Base-by-base conservation (phyloP, 2,329 filamentous ascomycete genomes). In the Aspergillus texensis region DNA sequence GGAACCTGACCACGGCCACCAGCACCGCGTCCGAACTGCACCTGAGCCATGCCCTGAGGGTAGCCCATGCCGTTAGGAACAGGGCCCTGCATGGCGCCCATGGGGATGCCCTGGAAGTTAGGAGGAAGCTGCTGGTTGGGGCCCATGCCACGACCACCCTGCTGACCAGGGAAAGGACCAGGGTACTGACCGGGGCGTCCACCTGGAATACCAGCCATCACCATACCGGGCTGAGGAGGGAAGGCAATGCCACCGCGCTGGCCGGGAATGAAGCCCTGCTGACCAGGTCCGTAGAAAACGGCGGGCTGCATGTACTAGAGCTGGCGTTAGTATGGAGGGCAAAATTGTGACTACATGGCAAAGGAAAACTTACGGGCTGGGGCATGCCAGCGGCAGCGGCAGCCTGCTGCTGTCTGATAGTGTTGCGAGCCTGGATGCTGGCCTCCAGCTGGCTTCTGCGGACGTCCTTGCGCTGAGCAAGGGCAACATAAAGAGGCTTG, bases 401-500 rank as follows among this genome's bases (percentile, higher is more conserved):
- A 71, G 93, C 93, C 83, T 99, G 95, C 85, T 98, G 95, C 89
- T 98, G 95, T 77, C 95, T 91, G 78, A 97, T 89, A 81, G 97
- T 94, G 86, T 98, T 98, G 81, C 95, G 93, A 80, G 95, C 94
- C 85, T 98, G 95, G 81, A 99, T 99, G 82, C 93, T 97, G 75
- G 94, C 94, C 86, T 99, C 95, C 72, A 99, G 92, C 86, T 98
- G 95, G 85, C 89, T 97, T 89, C 97, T 97, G 82, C 95, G 94
- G 75, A 99, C 94, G 82, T 99, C 95, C 89, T 99, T 99, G 83
- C 95, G 94, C 87, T 99, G 95, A 69, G 95, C 95, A 70, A 99
- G 88, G 73, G 95, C 95, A 75, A 99, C 95, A 78, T 99, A 99
- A 65, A 99, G 87, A 62, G 95, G 95, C 89, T 99, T 99, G 84